phyloP scores from a whole-genome alignment of 202 grass and related monocot genomes.

The Bolboschoenoplectus hybrid region DNA sequence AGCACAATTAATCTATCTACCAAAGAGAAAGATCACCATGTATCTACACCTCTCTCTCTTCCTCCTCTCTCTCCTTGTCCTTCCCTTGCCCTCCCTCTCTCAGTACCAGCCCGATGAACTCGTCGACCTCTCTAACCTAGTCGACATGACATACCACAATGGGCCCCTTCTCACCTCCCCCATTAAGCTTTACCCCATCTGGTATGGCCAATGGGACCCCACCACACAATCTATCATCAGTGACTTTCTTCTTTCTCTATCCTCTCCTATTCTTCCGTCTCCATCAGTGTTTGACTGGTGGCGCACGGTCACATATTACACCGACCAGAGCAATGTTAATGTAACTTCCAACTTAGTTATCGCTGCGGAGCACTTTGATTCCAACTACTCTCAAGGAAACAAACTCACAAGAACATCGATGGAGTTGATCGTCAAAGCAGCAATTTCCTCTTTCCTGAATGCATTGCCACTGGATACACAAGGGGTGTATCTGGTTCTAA shows the following conservation, averaged over 20 bases:
- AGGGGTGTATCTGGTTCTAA: conserved; percentile 78
- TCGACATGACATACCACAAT: conserved; percentile 88
- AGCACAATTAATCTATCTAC: conserved; percentile 17
- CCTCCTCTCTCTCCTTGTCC: conserved; percentile 30
- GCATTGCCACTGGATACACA: conserved; percentile 66
- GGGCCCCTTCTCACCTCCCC: conserved; percentile 71
- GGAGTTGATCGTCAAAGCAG: conserved; percentile 71
- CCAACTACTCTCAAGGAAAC: conserved; percentile 67
- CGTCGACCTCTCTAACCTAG: conserved; percentile 54
- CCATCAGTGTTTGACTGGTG: conserved; percentile 61
- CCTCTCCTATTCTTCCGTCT: conserved; percentile 15
- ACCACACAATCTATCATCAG: conserved; percentile 61
- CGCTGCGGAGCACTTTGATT: conserved; percentile 62
- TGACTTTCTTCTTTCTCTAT: conserved; percentile 84
- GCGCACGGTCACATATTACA: conserved; percentile 59
- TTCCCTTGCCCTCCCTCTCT: neutral
- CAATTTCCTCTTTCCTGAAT: conserved; percentile 55
- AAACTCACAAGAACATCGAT: conserved; percentile 61
- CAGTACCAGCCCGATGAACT: conserved; percentile 48
- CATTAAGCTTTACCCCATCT: conserved; percentile 83
- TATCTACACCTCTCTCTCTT: conserved; percentile 8
- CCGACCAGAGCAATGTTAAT: conserved; percentile 72
- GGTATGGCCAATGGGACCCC: conserved; percentile 82
- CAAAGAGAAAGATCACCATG: neutral
- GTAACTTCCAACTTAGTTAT: conserved; percentile 58